These are phyloP conservation scores for Amorphotheca resinae DNA, from an alignment of 495 filamentous ascomycete species.

Conservation along the genomic window DNA sequence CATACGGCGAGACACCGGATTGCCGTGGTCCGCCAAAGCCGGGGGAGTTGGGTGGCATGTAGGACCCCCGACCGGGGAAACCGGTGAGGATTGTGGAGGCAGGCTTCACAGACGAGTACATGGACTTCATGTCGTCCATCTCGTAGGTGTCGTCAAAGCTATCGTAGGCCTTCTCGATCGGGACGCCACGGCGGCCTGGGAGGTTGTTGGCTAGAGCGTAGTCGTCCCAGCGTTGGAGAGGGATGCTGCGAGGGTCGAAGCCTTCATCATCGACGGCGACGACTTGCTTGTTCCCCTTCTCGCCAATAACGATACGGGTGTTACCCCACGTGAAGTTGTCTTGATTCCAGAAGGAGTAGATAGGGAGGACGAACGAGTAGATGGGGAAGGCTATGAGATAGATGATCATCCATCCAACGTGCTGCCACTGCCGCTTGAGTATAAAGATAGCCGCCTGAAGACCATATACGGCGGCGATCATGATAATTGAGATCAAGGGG, in stretches of 20 bases:
- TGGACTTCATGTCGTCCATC: constrained; percentile 94
- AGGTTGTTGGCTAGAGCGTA: constrained; percentile 87
- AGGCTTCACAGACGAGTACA: constrained; percentile 90
- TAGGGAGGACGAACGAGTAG: constrained; percentile 78
- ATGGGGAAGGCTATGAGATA: constrained; percentile 90
- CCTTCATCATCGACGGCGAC: constrained; percentile 77
- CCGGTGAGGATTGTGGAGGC: constrained; percentile 85
- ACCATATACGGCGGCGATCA: constrained; percentile 87
- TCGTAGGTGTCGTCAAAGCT: constrained; percentile 67
- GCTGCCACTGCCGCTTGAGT: constrained; percentile 91
- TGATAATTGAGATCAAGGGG: constrained; percentile 74
- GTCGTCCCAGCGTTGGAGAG: constrained; percentile 93
- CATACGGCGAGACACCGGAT: constrained; percentile 36
- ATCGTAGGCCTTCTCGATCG: constrained; percentile 51
- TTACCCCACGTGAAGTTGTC: constrained; percentile 98
- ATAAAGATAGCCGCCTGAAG: constrained; percentile 94
- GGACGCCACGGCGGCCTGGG: constrained; percentile 71
- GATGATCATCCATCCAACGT: constrained; percentile 98
- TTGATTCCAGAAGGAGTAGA: constrained; percentile 99
- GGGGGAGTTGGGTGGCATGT: constrained; percentile 73
- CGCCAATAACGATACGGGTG: constrained; percentile 90
- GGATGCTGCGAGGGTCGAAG: constrained; percentile 85
- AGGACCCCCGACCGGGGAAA: constrained; percentile 54
- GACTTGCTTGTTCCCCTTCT: constrained; percentile 79
- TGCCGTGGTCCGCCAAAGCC: constrained; percentile 44